Evolutionary conservation across 2,329 filamentous ascomycete species (phyloP).

Genomic region (Epichloe sylvatica): DNA sequence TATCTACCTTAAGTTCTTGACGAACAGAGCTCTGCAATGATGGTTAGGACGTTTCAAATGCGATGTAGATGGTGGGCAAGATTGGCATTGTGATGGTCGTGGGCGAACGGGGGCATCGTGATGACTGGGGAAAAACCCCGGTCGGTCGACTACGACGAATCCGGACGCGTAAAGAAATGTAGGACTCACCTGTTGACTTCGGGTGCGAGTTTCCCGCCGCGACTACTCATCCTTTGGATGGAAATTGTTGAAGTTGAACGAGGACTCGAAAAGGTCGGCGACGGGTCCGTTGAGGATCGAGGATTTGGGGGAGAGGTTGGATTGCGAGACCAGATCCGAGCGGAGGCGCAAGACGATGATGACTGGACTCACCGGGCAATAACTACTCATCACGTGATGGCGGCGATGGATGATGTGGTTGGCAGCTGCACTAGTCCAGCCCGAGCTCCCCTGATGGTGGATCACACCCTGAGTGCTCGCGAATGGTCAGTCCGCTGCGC

Average conservation of each 20-base stretch:
- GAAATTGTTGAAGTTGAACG: constrained; percentile 17
- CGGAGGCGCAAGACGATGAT: constrained; percentile 14
- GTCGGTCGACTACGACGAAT: constrained; percentile 1
- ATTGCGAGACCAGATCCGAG: constrained; percentile 17
- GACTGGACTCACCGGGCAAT: constrained; percentile 14
- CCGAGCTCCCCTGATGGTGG: no score
- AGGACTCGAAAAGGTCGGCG: constrained; percentile 16
- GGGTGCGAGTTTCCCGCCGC: constrained; percentile 91
- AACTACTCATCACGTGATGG: constrained; percentile 14
- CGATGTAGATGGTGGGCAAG: not conserved
- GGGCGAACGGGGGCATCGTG: not conserved
- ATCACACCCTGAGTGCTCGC: no score
- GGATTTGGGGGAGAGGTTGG: constrained; percentile 16
- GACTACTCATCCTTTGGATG: constrained; percentile 84
- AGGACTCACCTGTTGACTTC: constrained; percentile 85
- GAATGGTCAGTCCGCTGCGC: no score
- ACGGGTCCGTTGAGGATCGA: constrained; percentile 7
- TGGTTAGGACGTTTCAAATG: constrained; percentile 18
- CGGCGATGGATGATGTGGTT: not conserved
- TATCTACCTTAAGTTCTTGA: constrained; percentile 90
- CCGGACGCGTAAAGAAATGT: constrained; percentile 7
- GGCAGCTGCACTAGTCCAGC: not conserved
- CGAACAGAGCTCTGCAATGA: constrained; percentile 79
- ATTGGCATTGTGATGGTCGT: not conserved
- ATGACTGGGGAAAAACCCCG: not conserved